Evolutionary conservation across 306 rosid species (phyloP).

Genomic region (Neltuma alba): DNA sequence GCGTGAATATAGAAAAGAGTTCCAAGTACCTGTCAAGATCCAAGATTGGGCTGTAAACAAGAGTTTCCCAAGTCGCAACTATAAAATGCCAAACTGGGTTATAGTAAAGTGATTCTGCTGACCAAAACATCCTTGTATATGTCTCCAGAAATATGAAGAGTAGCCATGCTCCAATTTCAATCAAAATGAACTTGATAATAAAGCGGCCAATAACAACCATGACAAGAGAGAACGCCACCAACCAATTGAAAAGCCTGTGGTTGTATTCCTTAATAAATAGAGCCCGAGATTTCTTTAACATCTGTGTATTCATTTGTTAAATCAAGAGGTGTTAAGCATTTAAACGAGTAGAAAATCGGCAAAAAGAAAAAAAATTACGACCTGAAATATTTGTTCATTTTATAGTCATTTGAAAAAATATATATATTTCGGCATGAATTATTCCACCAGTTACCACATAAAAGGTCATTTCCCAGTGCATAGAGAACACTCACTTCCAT

Average conservation of each 20-base stretch:
- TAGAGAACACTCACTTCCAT: background rate
- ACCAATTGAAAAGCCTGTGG: constrained; percentile 91
- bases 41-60: constrained; percentile 88
- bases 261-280: constrained; percentile 91
- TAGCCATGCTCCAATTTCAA: constrained; percentile 91
- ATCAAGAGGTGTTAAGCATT: constrained; percentile 27
- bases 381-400: background rate
- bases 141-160: constrained; percentile 95
- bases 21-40: constrained; percentile 89
- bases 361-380: constrained; percentile 13
- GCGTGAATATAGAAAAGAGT: background rate
- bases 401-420: constrained; percentile 12
- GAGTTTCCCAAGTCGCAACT: constrained; percentile 87
- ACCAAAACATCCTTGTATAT: constrained; percentile 96
- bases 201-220: constrained; percentile 95
- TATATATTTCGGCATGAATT: background rate
- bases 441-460: constrained; percentile 5
- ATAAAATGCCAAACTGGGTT: constrained; percentile 85
- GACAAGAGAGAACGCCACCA: constrained; percentile 90
- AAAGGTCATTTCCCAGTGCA: background rate
- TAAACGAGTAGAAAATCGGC: constrained; percentile 3
- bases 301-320: constrained; percentile 55
- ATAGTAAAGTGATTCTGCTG: constrained; percentile 90
- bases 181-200: constrained; percentile 70
- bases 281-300: constrained; percentile 81